phyloP scores from a whole-genome alignment of 257 asterid genomes.

The Misopates orontium region DNA sequence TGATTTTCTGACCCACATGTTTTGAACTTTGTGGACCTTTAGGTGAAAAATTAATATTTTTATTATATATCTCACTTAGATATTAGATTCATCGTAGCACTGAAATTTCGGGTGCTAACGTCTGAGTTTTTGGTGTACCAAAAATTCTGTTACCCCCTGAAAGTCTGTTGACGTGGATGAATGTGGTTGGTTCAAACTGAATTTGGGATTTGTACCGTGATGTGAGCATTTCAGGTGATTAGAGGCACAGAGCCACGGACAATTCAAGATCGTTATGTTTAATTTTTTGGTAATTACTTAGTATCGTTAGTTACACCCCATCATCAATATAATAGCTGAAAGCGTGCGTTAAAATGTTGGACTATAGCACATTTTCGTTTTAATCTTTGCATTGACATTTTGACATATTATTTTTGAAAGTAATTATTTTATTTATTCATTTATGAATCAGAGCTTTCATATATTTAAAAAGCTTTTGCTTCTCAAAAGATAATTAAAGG shows the following conservation, averaged over 20 bases:
- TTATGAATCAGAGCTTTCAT: no score
- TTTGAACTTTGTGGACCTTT: slow-evolving; percentile 45
- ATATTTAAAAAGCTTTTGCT: no score
- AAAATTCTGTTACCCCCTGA: slow-evolving; percentile 8
- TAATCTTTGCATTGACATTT: no score
- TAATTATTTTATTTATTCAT: no score
- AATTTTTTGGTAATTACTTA: no score
- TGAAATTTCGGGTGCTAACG: slow-evolving; percentile 13
- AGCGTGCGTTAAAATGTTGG: no score
- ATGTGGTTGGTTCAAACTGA: slow-evolving; percentile 3
- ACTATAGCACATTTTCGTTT: no score
- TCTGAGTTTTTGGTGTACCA: slow-evolving; percentile 28
- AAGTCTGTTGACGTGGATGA: slow-evolving; percentile 35
- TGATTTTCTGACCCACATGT: slow-evolving; percentile 64
- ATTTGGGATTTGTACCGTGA: slow-evolving; percentile 26
- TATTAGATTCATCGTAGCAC: slow-evolving; percentile 34
- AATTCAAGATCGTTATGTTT: no score
- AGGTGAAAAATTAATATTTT: background rate
- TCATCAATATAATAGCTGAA: no score
- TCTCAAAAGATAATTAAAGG: no score
- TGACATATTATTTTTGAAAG: no score
- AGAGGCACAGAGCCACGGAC: slow-evolving; percentile 23
- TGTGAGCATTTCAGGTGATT: slow-evolving; percentile 16
- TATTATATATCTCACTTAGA: background rate
- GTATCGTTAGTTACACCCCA: slow-evolving; percentile 19